Percentiles rank a stretch among this genome's conserved stretches.
Evolutionary conservation across 805 yeast species (phyloP).

Genomic region (Starmerella bacillaris): DNA sequence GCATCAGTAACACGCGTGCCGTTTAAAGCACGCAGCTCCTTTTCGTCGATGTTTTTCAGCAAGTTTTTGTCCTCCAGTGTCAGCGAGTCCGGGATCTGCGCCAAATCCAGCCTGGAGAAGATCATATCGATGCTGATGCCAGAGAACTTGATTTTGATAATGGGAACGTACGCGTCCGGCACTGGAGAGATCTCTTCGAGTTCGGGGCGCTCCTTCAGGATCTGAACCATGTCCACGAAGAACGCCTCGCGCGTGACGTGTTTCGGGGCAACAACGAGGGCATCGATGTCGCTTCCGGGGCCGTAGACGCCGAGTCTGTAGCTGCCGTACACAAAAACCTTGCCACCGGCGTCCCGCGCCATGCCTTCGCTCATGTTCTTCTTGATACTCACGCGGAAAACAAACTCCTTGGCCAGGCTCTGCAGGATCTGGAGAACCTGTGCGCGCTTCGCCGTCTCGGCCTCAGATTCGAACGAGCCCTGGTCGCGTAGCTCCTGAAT

Average conservation of each 20-base stretch:
- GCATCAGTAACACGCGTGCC: constrained; percentile 98
- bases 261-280: constrained; percentile 90
- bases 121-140: constrained; percentile 90
- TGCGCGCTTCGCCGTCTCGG: constrained; percentile 61
- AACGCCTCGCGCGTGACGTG: constrained; percentile 84
- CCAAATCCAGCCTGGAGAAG: constrained; percentile 64
- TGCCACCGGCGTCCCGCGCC: constrained; percentile 96
- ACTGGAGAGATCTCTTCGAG: constrained; percentile 82
- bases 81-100: constrained; percentile 61
- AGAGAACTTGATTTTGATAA: constrained; percentile 69
- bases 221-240: constrained; percentile 56
- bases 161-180: constrained; percentile 96
- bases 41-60: constrained; percentile 74
- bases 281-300: constrained; percentile 95
- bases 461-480: constrained; percentile 78
- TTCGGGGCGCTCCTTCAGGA: constrained; percentile 59
- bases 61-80: constrained; percentile 71
- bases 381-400: constrained; percentile 54
- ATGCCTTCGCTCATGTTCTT: constrained; percentile 93
- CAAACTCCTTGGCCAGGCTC: constrained; percentile 60
- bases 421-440: constrained; percentile 58
- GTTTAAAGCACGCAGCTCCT: constrained; percentile 72
- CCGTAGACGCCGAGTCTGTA: constrained; percentile 92
- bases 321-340: constrained; percentile 89
- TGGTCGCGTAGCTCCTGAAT: constrained; percentile 62